Percentiles rank a stretch among this genome's conserved stretches.
Conservation (phyloP, 1,284 basidiomycete genomes). For the Heliocybe sulcata region DNA sequence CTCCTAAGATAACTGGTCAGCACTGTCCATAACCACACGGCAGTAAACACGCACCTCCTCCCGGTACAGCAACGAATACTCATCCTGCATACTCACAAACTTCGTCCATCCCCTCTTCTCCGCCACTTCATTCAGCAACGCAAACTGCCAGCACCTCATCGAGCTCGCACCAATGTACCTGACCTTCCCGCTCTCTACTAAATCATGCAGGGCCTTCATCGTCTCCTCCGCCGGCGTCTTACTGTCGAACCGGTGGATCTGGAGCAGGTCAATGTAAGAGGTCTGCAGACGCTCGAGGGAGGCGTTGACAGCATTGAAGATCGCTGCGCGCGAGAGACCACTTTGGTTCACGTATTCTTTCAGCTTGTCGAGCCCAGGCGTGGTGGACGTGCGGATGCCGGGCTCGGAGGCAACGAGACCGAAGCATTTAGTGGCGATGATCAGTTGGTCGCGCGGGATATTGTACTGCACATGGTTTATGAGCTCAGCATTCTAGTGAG, state of each 20-base stretch:
- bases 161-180: constrained; percentile 34
- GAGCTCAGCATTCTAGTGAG: constrained; percentile 3
- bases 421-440: constrained; percentile 23
- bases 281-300: constrained; percentile 24
- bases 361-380: constrained; percentile 9
- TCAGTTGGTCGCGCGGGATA: constrained; percentile 34
- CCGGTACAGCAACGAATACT: constrained; percentile 32
- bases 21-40: background rate
- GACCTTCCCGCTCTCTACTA: constrained; percentile 30
- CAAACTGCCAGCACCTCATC: constrained; percentile 27
- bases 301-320: constrained; percentile 27
- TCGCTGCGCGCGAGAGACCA: constrained; percentile 25
- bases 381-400: constrained; percentile 1
- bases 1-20: constrained; percentile 23
- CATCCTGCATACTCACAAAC: constrained; percentile 33
- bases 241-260: constrained; percentile 29
- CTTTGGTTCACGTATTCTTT: constrained; percentile 28
- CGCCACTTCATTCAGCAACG: constrained; percentile 31
- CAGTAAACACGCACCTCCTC: constrained; percentile 7
- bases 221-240: constrained; percentile 25
- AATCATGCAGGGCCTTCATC: constrained; percentile 34
- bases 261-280: constrained; percentile 29
- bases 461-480: constrained; percentile 17
- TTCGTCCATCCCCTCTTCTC: constrained; percentile 26
- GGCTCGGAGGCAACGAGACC: constrained; percentile 11